phyloP scores from a whole-genome alignment of 306 rosid genomes.

The Pterocarpus santalinus region DNA sequence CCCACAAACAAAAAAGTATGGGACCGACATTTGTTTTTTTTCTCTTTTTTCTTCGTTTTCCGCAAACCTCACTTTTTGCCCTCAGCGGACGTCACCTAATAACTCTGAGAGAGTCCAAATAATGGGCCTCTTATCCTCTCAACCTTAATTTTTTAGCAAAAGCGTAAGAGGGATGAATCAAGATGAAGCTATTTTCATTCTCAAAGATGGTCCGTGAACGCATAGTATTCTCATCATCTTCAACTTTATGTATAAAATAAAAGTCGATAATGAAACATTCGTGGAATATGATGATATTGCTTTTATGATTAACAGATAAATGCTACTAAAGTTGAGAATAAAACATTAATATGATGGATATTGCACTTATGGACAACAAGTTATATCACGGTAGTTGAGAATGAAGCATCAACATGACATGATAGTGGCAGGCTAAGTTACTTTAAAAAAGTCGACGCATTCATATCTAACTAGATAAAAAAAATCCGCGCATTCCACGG shows the following conservation, averaged over 20 bases:
- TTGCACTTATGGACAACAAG: not conserved
- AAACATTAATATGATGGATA: not conserved
- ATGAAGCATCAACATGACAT: not conserved
- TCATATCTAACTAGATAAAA: too few species aligned
- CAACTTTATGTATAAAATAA: slow-evolving; percentile 8
- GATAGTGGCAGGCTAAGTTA: too few species aligned
- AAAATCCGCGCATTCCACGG: too few species aligned
- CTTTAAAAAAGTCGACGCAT: too few species aligned
- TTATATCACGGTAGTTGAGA: not conserved
- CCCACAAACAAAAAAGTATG: too few species aligned
- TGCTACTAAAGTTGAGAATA: not conserved
- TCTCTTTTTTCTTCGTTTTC: too few species aligned
- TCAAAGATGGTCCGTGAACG: slow-evolving; percentile 29
- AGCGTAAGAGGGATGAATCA: not conserved
- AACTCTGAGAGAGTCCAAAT: too few species aligned
- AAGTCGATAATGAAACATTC: not conserved
- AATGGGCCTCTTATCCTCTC: too few species aligned
- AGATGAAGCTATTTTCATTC: slow-evolving; percentile 28
- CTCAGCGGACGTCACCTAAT: too few species aligned
- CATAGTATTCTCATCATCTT: not conserved
- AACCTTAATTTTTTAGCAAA: too few species aligned
- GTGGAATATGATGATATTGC: not conserved
- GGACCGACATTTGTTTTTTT: too few species aligned
- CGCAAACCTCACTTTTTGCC: too few species aligned
- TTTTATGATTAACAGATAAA: not conserved